A percentile compares a stretch with the other conserved stretches of the same genome.
phyloP scores from a whole-genome alignment of 208 protist genomes.

The Herpetomonas samuelpessoai region DNA sequence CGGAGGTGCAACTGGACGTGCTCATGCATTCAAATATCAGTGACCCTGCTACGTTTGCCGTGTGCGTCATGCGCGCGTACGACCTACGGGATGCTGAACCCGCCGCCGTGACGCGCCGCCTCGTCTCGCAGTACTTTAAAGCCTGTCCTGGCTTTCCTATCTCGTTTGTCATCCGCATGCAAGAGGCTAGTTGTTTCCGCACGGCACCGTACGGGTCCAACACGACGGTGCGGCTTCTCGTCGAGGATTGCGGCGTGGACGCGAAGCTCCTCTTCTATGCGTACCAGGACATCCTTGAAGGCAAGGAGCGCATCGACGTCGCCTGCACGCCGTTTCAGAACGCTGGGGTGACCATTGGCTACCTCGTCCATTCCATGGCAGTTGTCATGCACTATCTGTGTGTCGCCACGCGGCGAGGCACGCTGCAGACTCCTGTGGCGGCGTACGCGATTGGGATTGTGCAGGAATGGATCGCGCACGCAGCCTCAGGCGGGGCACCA shows the following conservation, averaged over 20 bases:
- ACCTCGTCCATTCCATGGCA: constrained; percentile 66
- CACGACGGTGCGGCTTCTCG: constrained; percentile 57
- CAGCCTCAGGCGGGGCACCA: background rate
- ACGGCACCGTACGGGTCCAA: constrained; percentile 38
- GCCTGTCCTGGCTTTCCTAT: constrained; percentile 57
- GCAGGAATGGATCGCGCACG: constrained; percentile 17
- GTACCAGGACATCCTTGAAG: constrained; percentile 54
- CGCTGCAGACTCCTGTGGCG: constrained; percentile 32
- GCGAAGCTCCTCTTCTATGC: constrained; percentile 61
- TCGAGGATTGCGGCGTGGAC: constrained; percentile 57
- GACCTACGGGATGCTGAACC: constrained; percentile 32
- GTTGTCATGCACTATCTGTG: constrained; percentile 44
- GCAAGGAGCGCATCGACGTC: constrained; percentile 39
- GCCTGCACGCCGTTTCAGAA: constrained; percentile 18
- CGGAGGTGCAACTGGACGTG: constrained; percentile 84
- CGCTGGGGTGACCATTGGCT: constrained; percentile 13
- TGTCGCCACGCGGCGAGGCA: constrained; percentile 32
- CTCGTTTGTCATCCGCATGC: constrained; percentile 54
- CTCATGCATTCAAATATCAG: constrained; percentile 51
- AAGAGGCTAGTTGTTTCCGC: constrained; percentile 55
- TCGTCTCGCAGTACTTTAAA: constrained; percentile 55
- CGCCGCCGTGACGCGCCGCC: constrained; percentile 53
- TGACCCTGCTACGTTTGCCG: constrained; percentile 54
- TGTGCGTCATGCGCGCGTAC: constrained; percentile 60
- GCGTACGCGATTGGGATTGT: constrained; percentile 34